A percentile compares a stretch with the other conserved stretches of the same genome.
These are phyloP conservation scores for Multifurca ochricompacta DNA, from an alignment of 768 basidiomycete genomes.

Conservation along the genomic window DNA sequence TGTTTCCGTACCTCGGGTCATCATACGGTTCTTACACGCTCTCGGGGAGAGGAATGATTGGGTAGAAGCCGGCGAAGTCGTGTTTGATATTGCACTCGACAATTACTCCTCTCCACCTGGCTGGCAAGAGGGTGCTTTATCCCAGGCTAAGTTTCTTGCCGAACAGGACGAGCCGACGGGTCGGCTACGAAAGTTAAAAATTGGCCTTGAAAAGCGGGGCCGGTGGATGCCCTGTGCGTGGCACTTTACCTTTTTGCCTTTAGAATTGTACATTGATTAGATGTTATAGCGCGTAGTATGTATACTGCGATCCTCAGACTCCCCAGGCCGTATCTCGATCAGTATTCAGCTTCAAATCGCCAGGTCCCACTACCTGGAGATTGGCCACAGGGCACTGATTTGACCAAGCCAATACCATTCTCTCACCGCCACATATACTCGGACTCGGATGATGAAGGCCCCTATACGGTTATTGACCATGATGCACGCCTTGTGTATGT, in stretches of 20 bases:
- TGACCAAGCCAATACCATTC: slow-evolving; percentile 12
- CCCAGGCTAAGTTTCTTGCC: slow-evolving; percentile 59
- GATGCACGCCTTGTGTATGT: slow-evolving; percentile 68
- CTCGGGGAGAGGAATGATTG: slow-evolving; percentile 40
- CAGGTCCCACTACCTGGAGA: not conserved
- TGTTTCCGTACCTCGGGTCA: slow-evolving; percentile 45
- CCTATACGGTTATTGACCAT: slow-evolving; percentile 55
- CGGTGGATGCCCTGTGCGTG: not conserved
- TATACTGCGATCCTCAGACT: slow-evolving; percentile 5
- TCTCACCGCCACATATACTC: slow-evolving; percentile 27
- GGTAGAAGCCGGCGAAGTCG: slow-evolving; percentile 55
- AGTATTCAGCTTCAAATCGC: not conserved
- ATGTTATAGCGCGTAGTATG: slow-evolving; percentile 1
- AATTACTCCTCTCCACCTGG: slow-evolving; percentile 57
- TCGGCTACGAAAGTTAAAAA: slow-evolving; percentile 50
- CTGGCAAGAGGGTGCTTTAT: slow-evolving; percentile 40
- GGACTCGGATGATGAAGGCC: slow-evolving; percentile 61
- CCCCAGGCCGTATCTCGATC: slow-evolving; percentile 7
- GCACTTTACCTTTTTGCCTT: not conserved
- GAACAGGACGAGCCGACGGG: slow-evolving; percentile 65
- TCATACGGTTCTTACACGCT: slow-evolving; percentile 43
- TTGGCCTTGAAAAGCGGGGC: slow-evolving; percentile 10
- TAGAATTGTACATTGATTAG: not conserved
- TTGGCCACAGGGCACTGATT: not conserved
- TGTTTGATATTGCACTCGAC: slow-evolving; percentile 54